Base-by-base conservation (phyloP, 176 grass and related monocot species). In the Lolium perenne region DNA sequence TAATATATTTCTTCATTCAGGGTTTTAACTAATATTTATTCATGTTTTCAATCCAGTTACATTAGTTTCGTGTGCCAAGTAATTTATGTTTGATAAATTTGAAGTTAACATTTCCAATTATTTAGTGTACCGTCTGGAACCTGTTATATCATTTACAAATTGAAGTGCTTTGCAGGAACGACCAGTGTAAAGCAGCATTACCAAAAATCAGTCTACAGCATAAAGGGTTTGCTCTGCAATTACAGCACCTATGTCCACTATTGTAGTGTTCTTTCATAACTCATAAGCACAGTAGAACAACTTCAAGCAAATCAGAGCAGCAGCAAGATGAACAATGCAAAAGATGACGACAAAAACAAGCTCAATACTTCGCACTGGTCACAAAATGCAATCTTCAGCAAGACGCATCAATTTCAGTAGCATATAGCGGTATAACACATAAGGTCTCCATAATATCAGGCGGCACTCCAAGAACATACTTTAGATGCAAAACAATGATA, bases 101-200 rank as follows among this genome's bases (percentile, higher is more conserved):
- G 2, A 79, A 83, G 47, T 49, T 79, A 35, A 29, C 64, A 79
- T 47, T 65, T 78, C 16, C 14, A 74, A 16, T 54, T 72, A 22
- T 74, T 91, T 57, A 58, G 6, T 60, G 58, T 25, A 83, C 9
- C 23, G 32, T 86, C 29, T 48, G 71, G 16, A 83, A 83, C 35
- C 13, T 48, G 13, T 38, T 82, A 51, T 11, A 17, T 40, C 20
- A 70, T 77, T 81, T 51, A 77, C 32, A 58, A 58, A 70, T 15
- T 6, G 17, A 64, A 43, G 22, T 56, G 82, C 68, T 74, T 81
- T 65, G 18, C 20, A 23, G 11, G 23, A 85, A 67, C 15, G 6
- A 16, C n/a, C 56, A 66, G 46, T 74, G 38, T 56, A 49, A 79
- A 83, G 64, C 64, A 78, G n/a, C 49, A 82, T 45, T 86, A 48